phyloP scores from a whole-genome alignment of 345 rosid species.

The Syzygium jambos region DNA sequence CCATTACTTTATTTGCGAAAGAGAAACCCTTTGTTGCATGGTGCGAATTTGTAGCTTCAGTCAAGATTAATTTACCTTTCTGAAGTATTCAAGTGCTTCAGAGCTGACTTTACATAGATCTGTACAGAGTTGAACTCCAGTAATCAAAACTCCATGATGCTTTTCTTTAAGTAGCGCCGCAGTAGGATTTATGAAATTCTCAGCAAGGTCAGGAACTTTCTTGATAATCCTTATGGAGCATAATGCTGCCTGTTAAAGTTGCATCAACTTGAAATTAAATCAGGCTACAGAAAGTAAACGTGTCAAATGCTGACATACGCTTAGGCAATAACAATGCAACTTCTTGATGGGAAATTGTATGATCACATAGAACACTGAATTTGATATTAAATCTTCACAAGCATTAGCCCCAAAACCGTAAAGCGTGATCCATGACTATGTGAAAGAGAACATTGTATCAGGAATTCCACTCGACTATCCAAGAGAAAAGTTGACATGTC shows the following conservation, averaged over 20 bases:
- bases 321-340: not conserved
- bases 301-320: not conserved
- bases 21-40: not conserved
- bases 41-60: not conserved
- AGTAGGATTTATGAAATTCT: conserved; percentile 89
- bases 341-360: not conserved
- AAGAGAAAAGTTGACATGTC: not conserved
- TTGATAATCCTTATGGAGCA: conserved; percentile 90
- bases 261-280: conserved; percentile 7
- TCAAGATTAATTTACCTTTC: conserved; percentile 54
- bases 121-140: conserved; percentile 92
- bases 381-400: not conserved
- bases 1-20: not conserved
- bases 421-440: not conserved
- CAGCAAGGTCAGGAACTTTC: conserved; percentile 98
- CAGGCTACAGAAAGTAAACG: not conserved
- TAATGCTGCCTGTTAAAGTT: conserved; percentile 74
- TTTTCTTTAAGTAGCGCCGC: conserved; percentile 89
- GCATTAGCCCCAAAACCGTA: not conserved
- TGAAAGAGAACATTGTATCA: not conserved
- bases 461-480: not conserved
- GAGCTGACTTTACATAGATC: conserved; percentile 84
- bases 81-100: conserved; percentile 78
- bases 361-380: not conserved
- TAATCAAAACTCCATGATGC: conserved; percentile 96